A percentile compares a stretch with the other conserved stretches of the same genome.
Conservation (phyloP, 352 stramenopile genomes). For the Pythium volutum region DNA sequence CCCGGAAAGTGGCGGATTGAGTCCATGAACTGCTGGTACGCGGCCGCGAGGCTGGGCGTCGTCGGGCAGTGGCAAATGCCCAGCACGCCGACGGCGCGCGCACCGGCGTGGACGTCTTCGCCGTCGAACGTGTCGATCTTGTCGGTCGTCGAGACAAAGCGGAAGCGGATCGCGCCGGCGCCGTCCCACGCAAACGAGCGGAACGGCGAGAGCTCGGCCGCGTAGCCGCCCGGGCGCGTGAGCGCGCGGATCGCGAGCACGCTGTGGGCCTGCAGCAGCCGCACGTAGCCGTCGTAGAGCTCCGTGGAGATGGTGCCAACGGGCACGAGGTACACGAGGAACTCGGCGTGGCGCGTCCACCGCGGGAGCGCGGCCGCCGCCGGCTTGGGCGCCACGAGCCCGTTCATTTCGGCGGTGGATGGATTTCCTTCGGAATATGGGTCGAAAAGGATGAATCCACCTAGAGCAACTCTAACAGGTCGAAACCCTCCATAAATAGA, state of each 20-base stretch:
- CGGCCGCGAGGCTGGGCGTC: conserved; percentile 48
- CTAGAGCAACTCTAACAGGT: too few species aligned
- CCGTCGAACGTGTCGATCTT: conserved; percentile 54
- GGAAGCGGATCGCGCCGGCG: conserved; percentile 50
- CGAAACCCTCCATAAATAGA: too few species aligned
- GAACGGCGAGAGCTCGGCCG: conserved; percentile 79
- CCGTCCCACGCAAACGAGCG: conserved; percentile 67
- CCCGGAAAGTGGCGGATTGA: conserved; percentile 60
- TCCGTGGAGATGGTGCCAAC: conserved; percentile 62
- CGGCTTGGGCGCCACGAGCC: conserved; percentile 30
- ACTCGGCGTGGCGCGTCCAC: conserved; percentile 64
- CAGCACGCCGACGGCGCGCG: conserved; percentile 68
- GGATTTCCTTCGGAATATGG: neutral
- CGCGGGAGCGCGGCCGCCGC: conserved; percentile 27
- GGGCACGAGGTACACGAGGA: conserved; percentile 82
- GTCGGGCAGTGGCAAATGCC: conserved; percentile 80
- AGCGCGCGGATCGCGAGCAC: conserved; percentile 64
- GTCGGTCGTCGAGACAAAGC: conserved; percentile 67
- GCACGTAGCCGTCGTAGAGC: conserved; percentile 55
- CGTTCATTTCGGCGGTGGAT: conserved; percentile 24
- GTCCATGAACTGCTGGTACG: conserved; percentile 65
- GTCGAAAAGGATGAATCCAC: too few species aligned
- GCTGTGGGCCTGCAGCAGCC: conserved; percentile 51
- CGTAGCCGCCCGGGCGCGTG: conserved; percentile 73
- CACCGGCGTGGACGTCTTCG: conserved; percentile 71